A percentile compares a stretch with the other conserved stretches of the same genome.
These are phyloP conservation scores for Monosporascus sp. DNA, from an alignment of 2,329 filamentous ascomycete genomes.

Conservation along the genomic window DNA sequence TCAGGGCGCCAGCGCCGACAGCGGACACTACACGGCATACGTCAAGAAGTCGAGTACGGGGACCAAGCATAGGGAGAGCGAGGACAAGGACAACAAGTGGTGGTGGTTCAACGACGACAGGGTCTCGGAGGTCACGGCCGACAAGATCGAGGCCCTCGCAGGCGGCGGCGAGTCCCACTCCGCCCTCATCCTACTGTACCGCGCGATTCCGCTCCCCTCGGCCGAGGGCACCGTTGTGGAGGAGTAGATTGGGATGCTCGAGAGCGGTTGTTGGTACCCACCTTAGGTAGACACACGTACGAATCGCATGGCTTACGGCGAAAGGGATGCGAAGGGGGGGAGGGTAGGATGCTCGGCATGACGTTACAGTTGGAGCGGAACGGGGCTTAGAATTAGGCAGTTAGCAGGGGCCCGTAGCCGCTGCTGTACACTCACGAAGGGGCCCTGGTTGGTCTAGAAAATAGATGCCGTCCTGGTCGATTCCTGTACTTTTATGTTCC, in stretches of 20 bases:
- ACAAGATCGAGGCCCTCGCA: conserved; percentile 85
- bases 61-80: conserved; percentile 61
- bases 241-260: conserved; percentile 15
- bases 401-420: too few relatives aligned
- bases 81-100: conserved; percentile 83
- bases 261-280: too few relatives aligned
- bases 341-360: too few relatives aligned
- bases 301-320: too few relatives aligned
- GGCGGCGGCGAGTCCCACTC: conserved; percentile 87
- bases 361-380: too few relatives aligned
- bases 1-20: conserved; percentile 93
- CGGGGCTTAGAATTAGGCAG: too few relatives aligned
- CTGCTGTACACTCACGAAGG: too few relatives aligned
- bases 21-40: conserved; percentile 95
- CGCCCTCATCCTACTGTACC: conserved; percentile 74
- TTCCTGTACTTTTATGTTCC: too few relatives aligned
- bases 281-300: too few relatives aligned
- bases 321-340: too few relatives aligned
- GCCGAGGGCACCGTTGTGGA: conserved; percentile 37
- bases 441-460: too few relatives aligned
- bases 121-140: conserved; percentile 82
- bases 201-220: conserved; percentile 62
- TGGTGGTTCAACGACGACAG: conserved; percentile 99
- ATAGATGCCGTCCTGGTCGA: too few relatives aligned
- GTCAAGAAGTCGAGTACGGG: conserved; percentile 87